Conservation (phyloP, 345 rosid species). For the Citrus reticulata region DNA sequence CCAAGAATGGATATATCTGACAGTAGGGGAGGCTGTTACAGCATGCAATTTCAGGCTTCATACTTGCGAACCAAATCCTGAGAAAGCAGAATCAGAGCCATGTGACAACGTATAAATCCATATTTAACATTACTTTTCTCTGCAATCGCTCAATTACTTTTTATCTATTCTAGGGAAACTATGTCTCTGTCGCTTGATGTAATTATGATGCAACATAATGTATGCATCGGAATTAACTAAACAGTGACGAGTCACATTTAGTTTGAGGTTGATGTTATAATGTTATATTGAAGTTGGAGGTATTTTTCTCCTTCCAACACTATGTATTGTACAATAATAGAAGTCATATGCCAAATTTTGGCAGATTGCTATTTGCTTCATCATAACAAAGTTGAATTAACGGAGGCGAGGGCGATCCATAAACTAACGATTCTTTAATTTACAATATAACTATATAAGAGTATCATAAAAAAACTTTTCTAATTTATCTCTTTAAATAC, state of each 20-base stretch:
- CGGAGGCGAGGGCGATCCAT: no score
- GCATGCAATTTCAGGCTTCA: conserved; percentile 86
- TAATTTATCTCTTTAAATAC: no score
- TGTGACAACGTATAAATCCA: conserved; percentile 33
- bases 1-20: conserved; percentile 71
- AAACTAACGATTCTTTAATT: no score
- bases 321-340: conserved; percentile 1
- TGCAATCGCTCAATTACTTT: neutral
- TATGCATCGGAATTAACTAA: neutral
- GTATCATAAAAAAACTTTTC: rapidly evolving
- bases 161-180: neutral
- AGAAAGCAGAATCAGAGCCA: conserved; percentile 31
- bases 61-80: conserved; percentile 31
- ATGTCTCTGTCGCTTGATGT: neutral
- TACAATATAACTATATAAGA: no score
- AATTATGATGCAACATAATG: neutral
- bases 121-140: neutral
- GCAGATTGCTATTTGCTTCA: no score
- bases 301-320: conserved; percentile 22
- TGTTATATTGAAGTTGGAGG: conserved; percentile 12
- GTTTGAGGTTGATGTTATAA: neutral
- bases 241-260: neutral
- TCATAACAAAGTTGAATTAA: no score
- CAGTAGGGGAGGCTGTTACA: conserved; percentile 86
- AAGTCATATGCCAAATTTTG: neutral